These are phyloP conservation scores for Theobroma grandiflorum DNA, from an alignment of 441 rosid genomes.

Conservation along the genomic window DNA sequence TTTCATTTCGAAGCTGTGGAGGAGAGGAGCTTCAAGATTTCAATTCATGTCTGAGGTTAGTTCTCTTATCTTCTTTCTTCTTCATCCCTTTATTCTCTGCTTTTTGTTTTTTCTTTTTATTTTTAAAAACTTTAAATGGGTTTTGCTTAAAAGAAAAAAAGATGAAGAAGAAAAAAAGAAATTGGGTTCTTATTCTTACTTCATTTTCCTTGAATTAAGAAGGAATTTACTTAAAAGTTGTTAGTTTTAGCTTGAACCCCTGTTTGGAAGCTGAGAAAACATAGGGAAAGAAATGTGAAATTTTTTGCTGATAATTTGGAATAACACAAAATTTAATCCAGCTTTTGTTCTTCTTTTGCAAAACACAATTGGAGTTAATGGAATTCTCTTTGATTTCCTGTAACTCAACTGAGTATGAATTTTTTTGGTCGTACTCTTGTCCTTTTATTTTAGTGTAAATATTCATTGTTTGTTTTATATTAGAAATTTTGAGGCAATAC, in stretches of 20 bases:
- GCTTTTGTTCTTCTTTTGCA: neutral
- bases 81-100: neutral
- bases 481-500: neutral
- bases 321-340: neutral
- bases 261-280: slow-evolving; percentile 25
- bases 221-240: neutral
- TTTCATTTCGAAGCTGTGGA: neutral
- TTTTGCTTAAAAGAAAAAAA: neutral
- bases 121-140: neutral
- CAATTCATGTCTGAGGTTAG: slow-evolving; percentile 4
- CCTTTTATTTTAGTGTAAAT: neutral
- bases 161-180: neutral
- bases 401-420: neutral
- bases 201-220: neutral
- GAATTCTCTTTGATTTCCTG: slow-evolving; percentile 1
- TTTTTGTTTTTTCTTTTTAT: neutral
- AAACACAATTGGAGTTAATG: neutral
- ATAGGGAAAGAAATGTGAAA: slow-evolving; percentile 12
- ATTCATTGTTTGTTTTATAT: neutral
- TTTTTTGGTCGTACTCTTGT: neutral
- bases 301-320: slow-evolving; percentile 8
- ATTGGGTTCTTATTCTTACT: neutral
- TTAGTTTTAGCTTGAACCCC: slow-evolving; percentile 6
- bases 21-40: neutral
- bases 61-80: slow-evolving; percentile 4